Percentiles rank a stretch among this genome's conserved stretches.
Evolutionary conservation across 1,284 basidiomycete genomes (phyloP).

Genomic region (Cystobasidium slooffiae): DNA sequence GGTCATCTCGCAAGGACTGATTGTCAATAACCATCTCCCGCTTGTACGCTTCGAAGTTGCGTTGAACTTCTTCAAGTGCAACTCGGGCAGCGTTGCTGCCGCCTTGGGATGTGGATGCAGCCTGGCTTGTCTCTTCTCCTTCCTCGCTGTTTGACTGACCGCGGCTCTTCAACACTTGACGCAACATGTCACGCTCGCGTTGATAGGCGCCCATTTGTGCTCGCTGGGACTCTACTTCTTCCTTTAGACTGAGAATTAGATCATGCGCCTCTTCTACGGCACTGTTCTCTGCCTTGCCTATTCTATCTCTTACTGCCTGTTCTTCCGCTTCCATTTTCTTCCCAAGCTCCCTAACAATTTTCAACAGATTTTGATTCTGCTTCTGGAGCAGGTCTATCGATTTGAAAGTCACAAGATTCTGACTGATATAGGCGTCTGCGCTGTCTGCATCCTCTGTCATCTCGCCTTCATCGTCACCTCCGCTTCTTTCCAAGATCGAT

Average conservation of each 20-base stretch:
- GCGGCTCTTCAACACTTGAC: conserved; percentile 63
- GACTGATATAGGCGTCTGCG: conserved; percentile 76
- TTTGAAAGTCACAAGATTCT: conserved; percentile 84
- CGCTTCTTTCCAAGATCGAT: conserved; percentile 70
- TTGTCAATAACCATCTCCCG: conserved; percentile 75
- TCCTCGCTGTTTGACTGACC: conserved; percentile 14
- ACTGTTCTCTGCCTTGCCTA: conserved; percentile 64
- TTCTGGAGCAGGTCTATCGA: conserved; percentile 79
- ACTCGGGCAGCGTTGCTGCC: conserved; percentile 51
- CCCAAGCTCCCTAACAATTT: conserved; percentile 71
- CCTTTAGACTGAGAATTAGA: conserved; percentile 76
- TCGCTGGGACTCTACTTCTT: conserved; percentile 73
- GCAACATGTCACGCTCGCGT: conserved; percentile 85
- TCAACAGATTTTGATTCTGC: conserved; percentile 86
- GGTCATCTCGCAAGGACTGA: conserved; percentile 71
- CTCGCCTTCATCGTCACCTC: conserved; percentile 56
- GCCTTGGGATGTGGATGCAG: not conserved
- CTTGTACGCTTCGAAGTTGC: conserved; percentile 75
- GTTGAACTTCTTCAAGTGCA: conserved; percentile 69
- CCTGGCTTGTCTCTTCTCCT: not conserved
- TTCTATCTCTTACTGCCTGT: conserved; percentile 37
- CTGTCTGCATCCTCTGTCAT: conserved; percentile 60
- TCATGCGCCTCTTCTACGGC: conserved; percentile 85
- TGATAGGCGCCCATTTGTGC: conserved; percentile 74
- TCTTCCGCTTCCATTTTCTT: conserved; percentile 57